Evolutionary conservation across 2,329 filamentous ascomycete species (phyloP), one percentile per base, ranked within the genome.

Genomic region (Ceratocystis variospora): DNA sequence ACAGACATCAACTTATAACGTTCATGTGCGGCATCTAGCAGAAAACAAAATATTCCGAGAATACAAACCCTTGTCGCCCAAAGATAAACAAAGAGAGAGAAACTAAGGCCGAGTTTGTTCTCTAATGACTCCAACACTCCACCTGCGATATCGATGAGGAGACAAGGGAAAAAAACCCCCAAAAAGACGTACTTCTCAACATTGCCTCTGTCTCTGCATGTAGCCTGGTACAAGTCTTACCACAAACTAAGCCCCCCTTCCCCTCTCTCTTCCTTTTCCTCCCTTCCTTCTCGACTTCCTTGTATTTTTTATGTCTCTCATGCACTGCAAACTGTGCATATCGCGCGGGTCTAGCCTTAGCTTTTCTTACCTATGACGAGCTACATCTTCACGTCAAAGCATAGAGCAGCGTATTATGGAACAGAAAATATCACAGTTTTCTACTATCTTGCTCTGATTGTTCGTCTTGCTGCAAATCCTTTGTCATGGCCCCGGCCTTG

Each of bases 361-460:
- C 55, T 15, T 41, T 41, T 41, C 31, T 37, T n/a, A 31, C 55
- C 55, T 59, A 59, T 59, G 55, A 59, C 55, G 55, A 59, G 55
- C 31, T 25, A 59, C 55, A 59, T 59, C 28, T 59, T 59, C 28
- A 59, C 17, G 55, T 59, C 55, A 59, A 59, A 37, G 15, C 55
- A 59, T 33, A 59, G 33, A 31, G 55, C 28, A 33, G 15, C 55
- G 55, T 59, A 28, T 31, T 59, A 59, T 59, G 31, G 55, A 6
- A 8, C 5, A 37, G 28, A 7, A 17, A n/a, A 59, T 15, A n/a
- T 8, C 33, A 37, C 17, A 19, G 8, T 57, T 31, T 33, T 57
- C 12, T 50, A 22, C 7, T 4, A 10, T 50, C 46, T n/a, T 50
- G n/a, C 8, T 50, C 46, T 50, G 10, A 3, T 2, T 50, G 37